These are phyloP conservation scores for Colletotrichum euphorbiae DNA, from an alignment of 2,329 filamentous ascomycete genomes.

Conservation along the genomic window DNA sequence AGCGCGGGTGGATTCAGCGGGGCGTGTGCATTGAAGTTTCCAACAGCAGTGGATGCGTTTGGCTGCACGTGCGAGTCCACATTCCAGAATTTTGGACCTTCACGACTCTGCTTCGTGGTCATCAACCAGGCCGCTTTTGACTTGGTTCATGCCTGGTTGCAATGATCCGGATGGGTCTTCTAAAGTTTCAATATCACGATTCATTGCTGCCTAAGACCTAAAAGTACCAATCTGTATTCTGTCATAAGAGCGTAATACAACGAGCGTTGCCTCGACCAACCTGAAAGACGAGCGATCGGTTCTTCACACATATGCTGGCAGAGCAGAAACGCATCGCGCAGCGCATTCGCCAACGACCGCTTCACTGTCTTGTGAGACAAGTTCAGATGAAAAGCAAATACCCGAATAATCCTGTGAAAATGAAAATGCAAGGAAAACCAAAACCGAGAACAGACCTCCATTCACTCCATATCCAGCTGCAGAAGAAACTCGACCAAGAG, in stretches of 20 bases:
- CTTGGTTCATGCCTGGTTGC: no score
- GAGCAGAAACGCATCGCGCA: neutral
- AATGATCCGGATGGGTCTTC: neutral
- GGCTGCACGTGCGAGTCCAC: neutral
- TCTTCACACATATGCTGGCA: conserved; percentile 7
- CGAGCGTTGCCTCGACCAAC: conserved; percentile 34
- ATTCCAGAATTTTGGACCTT: neutral
- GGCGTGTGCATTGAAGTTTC: conserved; percentile 30
- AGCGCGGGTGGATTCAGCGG: conserved; percentile 24
- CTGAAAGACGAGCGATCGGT: conserved; percentile 24
- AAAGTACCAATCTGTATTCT: conserved; percentile 41
- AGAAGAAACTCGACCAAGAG: neutral
- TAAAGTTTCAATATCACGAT: neutral
- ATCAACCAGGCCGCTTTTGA: no score
- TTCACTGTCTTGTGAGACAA: conserved; percentile 15
- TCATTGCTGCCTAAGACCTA: conserved; percentile 37
- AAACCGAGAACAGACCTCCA: conserved; percentile 25
- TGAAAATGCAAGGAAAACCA: conserved; percentile 35
- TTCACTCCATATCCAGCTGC: conserved; percentile 33
- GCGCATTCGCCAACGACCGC: conserved; percentile 1
- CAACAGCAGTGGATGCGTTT: conserved; percentile 19
- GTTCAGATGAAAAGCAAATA: conserved; percentile 30
- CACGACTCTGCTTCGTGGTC: no score
- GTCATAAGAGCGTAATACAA: conserved; percentile 33
- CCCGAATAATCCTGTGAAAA: conserved; percentile 26